These are phyloP conservation scores for Tuber calosporum DNA, from an alignment of 495 filamentous ascomycete species.

Conservation along the genomic window DNA sequence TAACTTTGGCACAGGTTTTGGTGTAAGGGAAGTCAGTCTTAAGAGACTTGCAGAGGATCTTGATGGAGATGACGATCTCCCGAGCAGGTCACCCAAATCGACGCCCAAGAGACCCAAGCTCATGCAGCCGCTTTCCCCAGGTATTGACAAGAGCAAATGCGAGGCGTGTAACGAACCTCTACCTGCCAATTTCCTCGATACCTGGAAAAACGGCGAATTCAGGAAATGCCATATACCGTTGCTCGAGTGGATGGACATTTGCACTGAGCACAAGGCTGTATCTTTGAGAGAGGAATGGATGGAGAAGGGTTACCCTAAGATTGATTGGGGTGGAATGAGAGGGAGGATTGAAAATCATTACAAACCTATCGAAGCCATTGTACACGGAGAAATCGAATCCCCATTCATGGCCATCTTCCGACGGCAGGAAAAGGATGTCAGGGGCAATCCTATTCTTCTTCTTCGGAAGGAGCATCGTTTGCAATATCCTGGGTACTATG, in stretches of 20 bases:
- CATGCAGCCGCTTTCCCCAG: background rate
- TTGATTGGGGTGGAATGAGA: conserved; percentile 67
- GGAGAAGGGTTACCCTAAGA: conserved; percentile 62
- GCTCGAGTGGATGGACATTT: conserved; percentile 53
- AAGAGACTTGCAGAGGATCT: background rate
- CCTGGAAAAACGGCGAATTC: background rate
- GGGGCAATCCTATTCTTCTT: conserved; percentile 45
- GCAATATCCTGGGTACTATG: conserved; percentile 76
- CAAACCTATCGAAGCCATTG: conserved; percentile 50
- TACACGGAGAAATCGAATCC: conserved; percentile 53
- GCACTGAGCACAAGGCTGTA: conserved; percentile 57
- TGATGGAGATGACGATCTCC: background rate
- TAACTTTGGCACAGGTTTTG: background rate
- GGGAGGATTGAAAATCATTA: conserved; percentile 56
- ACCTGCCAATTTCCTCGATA: conserved; percentile 8
- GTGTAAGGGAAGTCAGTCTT: background rate
- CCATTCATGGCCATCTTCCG: conserved; percentile 58
- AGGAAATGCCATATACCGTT: conserved; percentile 17
- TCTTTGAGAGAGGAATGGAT: conserved; percentile 57
- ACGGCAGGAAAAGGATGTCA: conserved; percentile 51
- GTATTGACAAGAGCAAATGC: background rate
- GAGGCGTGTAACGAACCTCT: conserved; percentile 1
- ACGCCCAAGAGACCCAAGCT: background rate
- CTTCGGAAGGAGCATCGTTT: conserved; percentile 32
- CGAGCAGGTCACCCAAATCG: background rate